Base-by-base conservation (phyloP, 805 yeast genomes). In the Yueomyces sinensis region DNA sequence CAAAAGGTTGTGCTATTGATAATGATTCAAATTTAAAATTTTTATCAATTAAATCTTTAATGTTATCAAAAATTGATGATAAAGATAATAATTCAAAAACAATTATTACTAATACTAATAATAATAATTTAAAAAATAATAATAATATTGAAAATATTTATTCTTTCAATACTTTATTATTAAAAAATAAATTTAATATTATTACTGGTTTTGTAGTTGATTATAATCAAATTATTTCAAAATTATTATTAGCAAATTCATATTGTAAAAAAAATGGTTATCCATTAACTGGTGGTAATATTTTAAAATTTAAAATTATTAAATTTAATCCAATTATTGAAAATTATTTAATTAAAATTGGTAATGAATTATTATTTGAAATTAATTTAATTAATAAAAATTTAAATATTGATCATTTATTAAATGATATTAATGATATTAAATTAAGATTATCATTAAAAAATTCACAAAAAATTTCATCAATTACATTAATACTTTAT, bases 361-460 rank as follows among this genome's bases (percentile, higher is more conserved):
- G 44, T n/a, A 18, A 3, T 3, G 20, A 33, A 17, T 6, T 39
- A 4, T n/a, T 39, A 17, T 11, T 16, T 9, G 20, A 17, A 9
- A 16, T 41, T 6, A 19, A 28, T 4, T 9, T 14, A 13, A 27
- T 32, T 17, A 27, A n/a, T 5, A 28, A 28, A 11, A 30, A 34
- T 13, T 33, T 29, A 9, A 18, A 33, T 27, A n/a, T 33, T 13
- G 23, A 33, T 15, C 24, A 27, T 16, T 19, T 25, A 4, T 18
- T 32, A 16, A 15, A 25, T 11, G 29, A 27, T 9, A 16, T 38
- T 5, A 13, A 30, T 13, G 42, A 41, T 28, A 25, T 38, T 19
- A 25, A 33, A 30, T 23, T 41, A 17, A 27, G 33, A 22, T 33
- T 38, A n/a, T 27, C 42, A 11, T 17, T 41, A 24, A 33, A 39